Percentiles rank a stretch among this genome's conserved stretches.
phyloP scores from a whole-genome alignment of 331 rosid species.

The Acacia concinna region DNA sequence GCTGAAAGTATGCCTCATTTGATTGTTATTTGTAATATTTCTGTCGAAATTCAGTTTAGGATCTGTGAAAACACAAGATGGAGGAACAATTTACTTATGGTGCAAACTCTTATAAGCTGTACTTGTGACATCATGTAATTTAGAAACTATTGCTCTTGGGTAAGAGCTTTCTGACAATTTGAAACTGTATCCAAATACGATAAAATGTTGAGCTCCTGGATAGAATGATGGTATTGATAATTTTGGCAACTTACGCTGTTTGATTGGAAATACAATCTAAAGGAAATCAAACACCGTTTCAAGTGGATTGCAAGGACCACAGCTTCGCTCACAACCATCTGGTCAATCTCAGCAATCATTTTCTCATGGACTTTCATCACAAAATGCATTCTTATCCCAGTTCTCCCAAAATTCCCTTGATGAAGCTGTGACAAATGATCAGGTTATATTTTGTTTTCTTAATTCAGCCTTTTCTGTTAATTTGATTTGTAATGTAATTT shows the following conservation, averaged over 20 bases:
- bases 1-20: not conserved
- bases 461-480: not conserved
- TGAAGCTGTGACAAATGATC: constrained; percentile 69
- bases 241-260: not conserved
- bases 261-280: constrained; percentile 22
- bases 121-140: not conserved
- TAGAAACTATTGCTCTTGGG: not conserved
- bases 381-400: constrained; percentile 75
- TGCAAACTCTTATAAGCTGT: not conserved
- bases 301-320: constrained; percentile 71
- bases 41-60: constrained; percentile 17
- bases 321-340: constrained; percentile 73
- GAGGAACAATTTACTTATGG: not conserved
- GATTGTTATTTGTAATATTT: not conserved
- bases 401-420: constrained; percentile 79
- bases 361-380: constrained; percentile 88
- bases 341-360: constrained; percentile 71
- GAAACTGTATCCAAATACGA: constrained; percentile 1
- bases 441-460: constrained; percentile 48
- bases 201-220: not conserved
- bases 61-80: constrained; percentile 23
- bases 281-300: constrained; percentile 56
- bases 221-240: constrained; percentile 7
- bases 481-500: not conserved
- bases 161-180: not conserved